These are phyloP conservation scores for Calonectria henricotiae DNA, from an alignment of 2,329 filamentous ascomycete genomes.

Conservation along the genomic window DNA sequence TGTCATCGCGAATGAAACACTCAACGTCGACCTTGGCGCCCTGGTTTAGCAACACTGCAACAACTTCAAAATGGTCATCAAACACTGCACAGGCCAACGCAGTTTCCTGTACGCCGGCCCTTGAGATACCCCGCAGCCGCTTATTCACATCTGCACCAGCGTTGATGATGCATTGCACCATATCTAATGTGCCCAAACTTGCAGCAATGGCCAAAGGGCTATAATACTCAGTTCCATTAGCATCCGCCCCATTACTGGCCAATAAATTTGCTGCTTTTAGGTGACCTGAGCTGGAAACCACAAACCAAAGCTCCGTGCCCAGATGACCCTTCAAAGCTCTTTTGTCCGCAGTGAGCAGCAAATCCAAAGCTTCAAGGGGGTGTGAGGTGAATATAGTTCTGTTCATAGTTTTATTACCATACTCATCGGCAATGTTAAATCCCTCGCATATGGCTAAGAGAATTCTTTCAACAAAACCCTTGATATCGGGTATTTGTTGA, in stretches of 20 bases:
- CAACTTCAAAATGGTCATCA: not conserved
- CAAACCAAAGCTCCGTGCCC: not conserved
- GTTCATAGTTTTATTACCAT: not conserved
- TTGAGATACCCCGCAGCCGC: not conserved
- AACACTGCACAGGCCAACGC: not conserved
- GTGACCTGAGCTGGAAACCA: not conserved
- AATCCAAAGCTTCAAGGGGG: not conserved
- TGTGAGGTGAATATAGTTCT: not conserved
- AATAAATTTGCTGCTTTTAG: not conserved
- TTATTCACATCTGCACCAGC: not conserved
- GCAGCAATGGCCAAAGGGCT: not conserved
- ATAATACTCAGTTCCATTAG: not conserved
- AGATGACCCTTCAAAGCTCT: not conserved
- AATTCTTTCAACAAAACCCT: not conserved
- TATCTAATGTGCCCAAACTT: not conserved
- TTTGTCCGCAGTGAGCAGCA: not conserved
- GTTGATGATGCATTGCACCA: not conserved
- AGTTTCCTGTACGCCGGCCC: too few species aligned
- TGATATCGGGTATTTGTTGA: not conserved
- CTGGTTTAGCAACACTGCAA: not conserved
- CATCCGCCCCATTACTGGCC: not conserved
- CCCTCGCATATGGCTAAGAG: not conserved
- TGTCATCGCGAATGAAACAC: not conserved
- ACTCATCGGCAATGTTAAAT: too few species aligned
- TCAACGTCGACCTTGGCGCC: not conserved